These are phyloP conservation scores for Chamaecrista fasciculata DNA, from an alignment of 306 rosid genomes.

Conservation along the genomic window DNA sequence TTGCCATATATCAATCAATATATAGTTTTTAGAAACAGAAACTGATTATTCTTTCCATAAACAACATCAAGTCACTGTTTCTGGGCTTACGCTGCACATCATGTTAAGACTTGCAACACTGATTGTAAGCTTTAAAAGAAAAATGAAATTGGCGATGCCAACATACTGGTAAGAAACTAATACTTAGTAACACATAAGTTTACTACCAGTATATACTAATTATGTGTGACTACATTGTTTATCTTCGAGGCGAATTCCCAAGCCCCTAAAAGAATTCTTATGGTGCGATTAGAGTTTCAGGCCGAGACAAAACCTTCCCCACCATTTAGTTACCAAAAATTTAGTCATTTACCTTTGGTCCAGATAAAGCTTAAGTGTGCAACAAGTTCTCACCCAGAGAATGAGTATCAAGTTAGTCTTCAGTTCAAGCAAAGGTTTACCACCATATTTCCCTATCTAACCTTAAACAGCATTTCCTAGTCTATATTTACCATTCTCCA, in stretches of 20 bases:
- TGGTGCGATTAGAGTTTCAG: conserved; percentile 13
- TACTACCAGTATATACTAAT: background rate
- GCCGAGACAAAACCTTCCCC: conserved; percentile 30
- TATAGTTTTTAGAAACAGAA: conserved; percentile 2
- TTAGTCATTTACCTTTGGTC: conserved; percentile 22
- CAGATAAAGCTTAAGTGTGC: conserved; percentile 27
- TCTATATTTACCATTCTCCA: conserved; percentile 23
- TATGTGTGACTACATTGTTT: conserved; percentile 13
- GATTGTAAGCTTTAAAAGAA: background rate
- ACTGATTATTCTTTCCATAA: background rate
- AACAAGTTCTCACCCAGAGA: conserved; percentile 36
- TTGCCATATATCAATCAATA: background rate
- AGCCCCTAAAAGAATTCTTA: conserved; percentile 13
- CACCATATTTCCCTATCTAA: background rate
- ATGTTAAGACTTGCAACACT: background rate
- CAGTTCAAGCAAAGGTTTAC: background rate
- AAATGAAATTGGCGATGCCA: background rate
- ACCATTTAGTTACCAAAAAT: conserved; percentile 21
- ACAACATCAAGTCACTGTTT: conserved; percentile 20
- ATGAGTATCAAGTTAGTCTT: conserved; percentile 2
- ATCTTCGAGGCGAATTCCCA: conserved; percentile 27
- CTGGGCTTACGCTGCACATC: background rate
- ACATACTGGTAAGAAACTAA: conserved; percentile 9
- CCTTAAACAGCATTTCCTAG: conserved; percentile 15
- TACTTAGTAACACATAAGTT: background rate